Evolutionary conservation across 306 rosid genomes (phyloP).

Genomic region (Vigna radiata): DNA sequence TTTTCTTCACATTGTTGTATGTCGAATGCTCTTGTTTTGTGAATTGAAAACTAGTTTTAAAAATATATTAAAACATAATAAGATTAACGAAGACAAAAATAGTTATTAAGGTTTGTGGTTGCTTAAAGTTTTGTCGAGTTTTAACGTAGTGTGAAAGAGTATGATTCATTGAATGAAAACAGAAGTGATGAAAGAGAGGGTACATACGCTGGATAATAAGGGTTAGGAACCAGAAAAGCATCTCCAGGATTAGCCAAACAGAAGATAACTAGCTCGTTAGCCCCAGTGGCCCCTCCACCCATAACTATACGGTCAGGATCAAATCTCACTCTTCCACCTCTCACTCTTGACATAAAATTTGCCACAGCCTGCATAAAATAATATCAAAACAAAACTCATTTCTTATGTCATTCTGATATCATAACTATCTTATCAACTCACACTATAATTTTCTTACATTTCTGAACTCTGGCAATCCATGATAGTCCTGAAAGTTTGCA

Average conservation of each 20-base stretch:
- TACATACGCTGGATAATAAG: conserved; percentile 93
- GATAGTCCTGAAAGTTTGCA: conserved; percentile 86
- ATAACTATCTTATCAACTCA: not conserved
- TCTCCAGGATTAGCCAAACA: conserved; percentile 93
- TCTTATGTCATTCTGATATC: not conserved
- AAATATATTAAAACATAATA: too few species aligned
- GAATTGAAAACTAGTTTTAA: not conserved
- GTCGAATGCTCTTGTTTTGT: not conserved
- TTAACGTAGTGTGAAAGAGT: conserved; percentile 21
- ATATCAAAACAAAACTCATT: not conserved
- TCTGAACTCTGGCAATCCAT: conserved; percentile 85
- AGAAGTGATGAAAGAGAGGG: conserved; percentile 18
- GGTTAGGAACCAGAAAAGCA: conserved; percentile 87
- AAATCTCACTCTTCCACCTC: conserved; percentile 81
- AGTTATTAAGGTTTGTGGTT: conserved; percentile 21
- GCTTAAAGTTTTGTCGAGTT: conserved; percentile 23
- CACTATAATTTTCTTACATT: conserved; percentile 47
- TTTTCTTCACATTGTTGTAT: too few species aligned
- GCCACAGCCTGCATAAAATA: conserved; percentile 70
- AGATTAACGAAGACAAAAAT: conserved; percentile 7
- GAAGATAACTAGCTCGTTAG: conserved; percentile 80
- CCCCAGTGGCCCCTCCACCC: conserved; percentile 99
- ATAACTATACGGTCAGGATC: conserved; percentile 81
- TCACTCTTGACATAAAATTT: conserved; percentile 77
- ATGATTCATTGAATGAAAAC: conserved; percentile 42